Percentiles rank a stretch among this genome's conserved stretches.
These are phyloP conservation scores for Fusarium coffeatum DNA, from an alignment of 2,329 filamentous ascomycete genomes.

Conservation along the genomic window DNA sequence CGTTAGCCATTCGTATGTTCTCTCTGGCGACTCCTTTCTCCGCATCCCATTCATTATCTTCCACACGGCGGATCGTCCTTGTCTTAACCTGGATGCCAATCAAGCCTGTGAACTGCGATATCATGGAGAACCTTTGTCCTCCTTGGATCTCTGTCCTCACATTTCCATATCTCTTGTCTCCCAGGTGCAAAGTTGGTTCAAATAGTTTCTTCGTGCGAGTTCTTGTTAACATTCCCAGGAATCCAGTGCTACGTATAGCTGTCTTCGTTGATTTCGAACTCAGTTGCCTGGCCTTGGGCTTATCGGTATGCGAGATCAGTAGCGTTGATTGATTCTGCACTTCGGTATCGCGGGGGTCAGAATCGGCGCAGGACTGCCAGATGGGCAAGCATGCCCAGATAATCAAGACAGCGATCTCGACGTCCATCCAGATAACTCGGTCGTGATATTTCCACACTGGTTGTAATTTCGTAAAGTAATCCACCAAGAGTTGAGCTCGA, in stretches of 20 bases:
- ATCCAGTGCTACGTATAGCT: background rate
- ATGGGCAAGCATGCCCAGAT: conserved; percentile 57
- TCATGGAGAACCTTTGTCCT: conserved; percentile 42
- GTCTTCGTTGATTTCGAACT: background rate
- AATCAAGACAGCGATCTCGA: conserved; percentile 57
- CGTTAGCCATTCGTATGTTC: conserved; percentile 6
- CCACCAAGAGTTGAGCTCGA: conserved; percentile 50
- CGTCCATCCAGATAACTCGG: conserved; percentile 56
- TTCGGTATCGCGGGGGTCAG: background rate
- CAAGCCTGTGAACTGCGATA: conserved; percentile 37
- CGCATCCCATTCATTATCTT: conserved; percentile 18
- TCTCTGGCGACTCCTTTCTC: conserved; percentile 22
- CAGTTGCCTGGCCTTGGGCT: background rate
- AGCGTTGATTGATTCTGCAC: conserved; percentile 35
- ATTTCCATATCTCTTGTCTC: conserved; percentile 48
- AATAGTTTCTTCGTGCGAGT: conserved; percentile 43
- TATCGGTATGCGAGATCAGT: background rate
- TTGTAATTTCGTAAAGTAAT: conserved; percentile 50
- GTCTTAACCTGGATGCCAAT: conserved; percentile 44
- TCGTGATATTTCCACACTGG: conserved; percentile 58
- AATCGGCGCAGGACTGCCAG: conserved; percentile 39
- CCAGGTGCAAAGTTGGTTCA: conserved; percentile 44
- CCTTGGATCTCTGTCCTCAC: conserved; percentile 50
- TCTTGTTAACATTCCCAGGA: background rate
- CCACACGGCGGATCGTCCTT: conserved; percentile 32